Base-by-base conservation (phyloP, 441 rosid species). In the Adansonia rubrostipa region DNA sequence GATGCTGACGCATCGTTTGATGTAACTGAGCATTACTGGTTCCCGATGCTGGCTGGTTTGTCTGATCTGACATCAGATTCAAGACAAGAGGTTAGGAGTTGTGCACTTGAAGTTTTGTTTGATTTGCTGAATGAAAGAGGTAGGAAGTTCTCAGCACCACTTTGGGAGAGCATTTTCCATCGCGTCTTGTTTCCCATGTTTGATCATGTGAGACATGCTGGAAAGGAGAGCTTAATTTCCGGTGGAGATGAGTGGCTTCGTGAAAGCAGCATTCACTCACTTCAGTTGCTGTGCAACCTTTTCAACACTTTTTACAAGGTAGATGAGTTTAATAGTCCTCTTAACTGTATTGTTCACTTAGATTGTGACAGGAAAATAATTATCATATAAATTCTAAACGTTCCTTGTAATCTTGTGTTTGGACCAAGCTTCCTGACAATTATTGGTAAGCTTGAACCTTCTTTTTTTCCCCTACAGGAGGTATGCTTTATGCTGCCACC, bases 401-500 rank as follows among this genome's bases (percentile, higher is more conserved):
- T 63, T 54, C 60, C 48, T 17, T 17, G 4, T 71, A 15, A 28
- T 71, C 47, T 36, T 51, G 60, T 28, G 22, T 71, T 71, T 51
- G 61, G 22, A 22, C 47, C 58, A 24, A 24, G 60, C 53, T 71
- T 53, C 60, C 45, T 71, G 74, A 71, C 15, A 56, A 19, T 40
- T 54, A 73, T 56, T 56, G 65, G 50, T 40, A 53, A 36, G 15
- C 48, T 17, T 42, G 67, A 54, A 62, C 42, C 36, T 66, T 64
- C 20, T 9, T 6, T 9, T 9, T 14, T 36, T 24, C 40, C 40
- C 40, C 40, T 40, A 64, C 89, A 97, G 99, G 99, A 97, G 88
- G 99, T 97, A 15, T 87, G 97, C 87, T 97, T 97, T 86, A 97
- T 97, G 99, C 90, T 97, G 86, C 98, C 99, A 14, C 98, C 99